Base-by-base conservation (phyloP, 2,329 filamentous ascomycete species). In the Sarocladium strictum region DNA sequence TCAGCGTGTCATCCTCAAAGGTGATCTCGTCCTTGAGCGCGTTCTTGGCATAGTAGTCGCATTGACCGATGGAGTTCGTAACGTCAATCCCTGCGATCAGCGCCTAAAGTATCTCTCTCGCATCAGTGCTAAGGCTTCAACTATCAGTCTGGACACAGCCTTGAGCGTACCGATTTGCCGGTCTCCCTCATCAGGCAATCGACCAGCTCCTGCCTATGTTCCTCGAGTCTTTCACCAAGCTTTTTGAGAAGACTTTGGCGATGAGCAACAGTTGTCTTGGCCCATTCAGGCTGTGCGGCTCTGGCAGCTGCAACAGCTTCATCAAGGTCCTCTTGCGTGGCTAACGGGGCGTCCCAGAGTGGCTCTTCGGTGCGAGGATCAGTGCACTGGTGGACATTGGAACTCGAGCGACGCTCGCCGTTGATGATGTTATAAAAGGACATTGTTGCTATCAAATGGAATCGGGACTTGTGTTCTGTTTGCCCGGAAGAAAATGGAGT, bases 1-100 rank as follows among this genome's bases (percentile, higher is more conserved):
- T n/a, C 64, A 65, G 19, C 68, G 64, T 26, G 74, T 54, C 3
- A 37, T 54, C 24, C 26, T 41, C 52, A 24, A 9, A 49, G 15
- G 43, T 10, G 15, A 49, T 19, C 19, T 49, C 43, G 26, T 49
- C 43, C 29, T 49, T 24, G 7, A 49, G 43, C 10, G 14, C 43
- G 26, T 29, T 24, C 43, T 19, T 29, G 23, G 43, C 43, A 19
- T 49, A 49, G 43, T 49, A 49, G 23, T 49, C 21, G 26, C 43
- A 49, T 21, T 49, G 43, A 17, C 43, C 17, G 43, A 49, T 45
- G 27, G 21, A 7, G 14, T 45, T 23, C n/a, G 38, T 43, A 5
- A 29, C 15, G 12, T 43, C 38, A 9, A 54, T 23, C 10, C 35
- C 27, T 26, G 19, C 27, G 38, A 43, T 54, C 27, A 43, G 12